Percentiles rank a stretch among this genome's conserved stretches.
Conservation (phyloP, 768 basidiomycete species). For the Trametes punicea region DNA sequence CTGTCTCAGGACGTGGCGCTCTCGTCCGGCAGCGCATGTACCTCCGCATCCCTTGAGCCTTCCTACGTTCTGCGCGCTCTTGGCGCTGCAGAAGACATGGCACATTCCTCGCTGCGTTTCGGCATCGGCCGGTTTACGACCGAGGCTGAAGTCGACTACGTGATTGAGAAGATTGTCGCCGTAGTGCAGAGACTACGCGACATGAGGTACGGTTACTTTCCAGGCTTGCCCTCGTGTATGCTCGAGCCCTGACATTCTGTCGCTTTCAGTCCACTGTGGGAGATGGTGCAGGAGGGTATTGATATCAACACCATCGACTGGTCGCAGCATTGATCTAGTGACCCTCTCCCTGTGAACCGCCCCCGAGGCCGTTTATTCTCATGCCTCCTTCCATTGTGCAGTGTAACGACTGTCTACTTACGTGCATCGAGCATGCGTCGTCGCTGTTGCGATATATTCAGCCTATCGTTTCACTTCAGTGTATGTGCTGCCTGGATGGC, state of each 20-base stretch:
- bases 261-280: slow-evolving; percentile 81
- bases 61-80: slow-evolving; percentile 97
- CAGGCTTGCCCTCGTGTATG: not conserved
- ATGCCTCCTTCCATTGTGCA: not conserved
- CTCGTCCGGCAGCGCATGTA: slow-evolving; percentile 97
- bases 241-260: slow-evolving; percentile 1
- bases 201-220: slow-evolving; percentile 65
- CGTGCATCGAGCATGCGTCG: not conserved
- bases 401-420: not conserved
- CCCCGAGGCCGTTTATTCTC: not conserved
- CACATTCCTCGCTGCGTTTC: slow-evolving; percentile 95
- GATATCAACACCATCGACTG: slow-evolving; percentile 94
- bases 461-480: not conserved
- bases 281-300: slow-evolving; percentile 99
- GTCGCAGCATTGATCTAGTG: slow-evolving; percentile 57
- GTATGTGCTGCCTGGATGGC: slow-evolving; percentile 16
- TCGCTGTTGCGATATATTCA: not conserved
- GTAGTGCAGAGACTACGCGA: slow-evolving; percentile 89
- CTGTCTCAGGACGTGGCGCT: slow-evolving; percentile 81
- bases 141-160: slow-evolving; percentile 94
- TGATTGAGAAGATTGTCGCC: slow-evolving; percentile 79
- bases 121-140: slow-evolving; percentile 98
- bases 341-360: slow-evolving; percentile 6
- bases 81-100: slow-evolving; percentile 98
- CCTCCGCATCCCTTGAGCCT: slow-evolving; percentile 96